Evolutionary conservation across 768 basidiomycete genomes (phyloP).

Genomic region (Boletus patriciae): DNA sequence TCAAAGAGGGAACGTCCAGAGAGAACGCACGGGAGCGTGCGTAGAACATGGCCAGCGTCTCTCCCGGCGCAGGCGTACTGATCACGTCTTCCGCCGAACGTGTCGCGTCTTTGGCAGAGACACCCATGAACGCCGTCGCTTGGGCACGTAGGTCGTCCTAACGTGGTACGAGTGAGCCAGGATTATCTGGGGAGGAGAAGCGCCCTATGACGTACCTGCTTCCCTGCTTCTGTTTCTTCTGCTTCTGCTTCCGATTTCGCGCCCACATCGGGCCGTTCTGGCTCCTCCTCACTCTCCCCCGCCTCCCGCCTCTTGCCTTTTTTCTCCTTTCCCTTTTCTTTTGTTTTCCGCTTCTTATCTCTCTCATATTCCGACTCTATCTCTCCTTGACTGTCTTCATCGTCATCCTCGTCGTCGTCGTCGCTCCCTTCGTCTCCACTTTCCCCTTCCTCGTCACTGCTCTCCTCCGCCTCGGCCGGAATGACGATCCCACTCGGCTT

Average conservation of each 20-base stretch:
- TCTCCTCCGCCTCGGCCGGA: constrained; percentile 58
- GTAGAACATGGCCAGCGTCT: constrained; percentile 82
- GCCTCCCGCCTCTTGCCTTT: constrained; percentile 20
- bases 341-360: background rate
- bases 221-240: constrained; percentile 17
- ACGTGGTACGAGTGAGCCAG: background rate
- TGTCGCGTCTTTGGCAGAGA: constrained; percentile 50
- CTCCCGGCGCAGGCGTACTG: constrained; percentile 82
- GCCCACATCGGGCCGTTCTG: background rate
- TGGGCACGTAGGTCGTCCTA: constrained; percentile 42
- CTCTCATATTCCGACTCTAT: constrained; percentile 13
- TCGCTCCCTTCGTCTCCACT: constrained; percentile 59
- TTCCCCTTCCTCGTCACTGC: constrained; percentile 61
- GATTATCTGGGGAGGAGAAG: no score
- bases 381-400: constrained; percentile 22
- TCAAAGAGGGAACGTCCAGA: background rate
- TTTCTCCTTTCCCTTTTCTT: constrained; percentile 6
- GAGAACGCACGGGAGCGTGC: constrained; percentile 65
- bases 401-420: constrained; percentile 52
- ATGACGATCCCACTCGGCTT: constrained; percentile 65
- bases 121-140: constrained; percentile 61
- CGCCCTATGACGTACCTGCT: constrained; percentile 1
- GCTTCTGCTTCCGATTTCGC: background rate
- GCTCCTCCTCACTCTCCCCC: constrained; percentile 33
- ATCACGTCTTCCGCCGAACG: constrained; percentile 68